Evolutionary conservation across 2,329 filamentous ascomycete species (phyloP), one percentile per base, ranked within the genome.

Genomic region (Monilinia fructigena): DNA sequence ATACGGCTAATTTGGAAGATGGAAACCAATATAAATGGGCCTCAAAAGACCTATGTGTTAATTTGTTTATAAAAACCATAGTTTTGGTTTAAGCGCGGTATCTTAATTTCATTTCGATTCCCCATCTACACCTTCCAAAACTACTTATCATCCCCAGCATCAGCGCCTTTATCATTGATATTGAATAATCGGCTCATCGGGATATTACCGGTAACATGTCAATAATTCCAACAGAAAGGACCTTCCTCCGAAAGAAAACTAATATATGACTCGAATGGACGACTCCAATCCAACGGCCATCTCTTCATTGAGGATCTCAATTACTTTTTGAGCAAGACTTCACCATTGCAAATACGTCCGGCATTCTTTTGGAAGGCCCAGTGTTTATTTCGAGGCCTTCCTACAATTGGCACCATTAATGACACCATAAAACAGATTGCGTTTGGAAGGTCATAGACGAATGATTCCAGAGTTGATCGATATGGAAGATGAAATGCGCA

Each of bases 281-380:
- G n/a, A 11, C n/a, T 50, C 47, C 3, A 23, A 50, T 47, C 47
- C 8, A 50, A 50, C 47, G 47, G n/a, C 20, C 45, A 47, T n/a
- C 0, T 18, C 20, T 47, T 47, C 6, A 18, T 47, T 47, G 16
- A 47, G 45, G 45, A 47, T 47, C 45, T 47, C 45, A 47, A 7
- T 3, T 10, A 47, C 45, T 20, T 47, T 0, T 20, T 10, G 18
- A n/a, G 18, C 42, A 45, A 4, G 14, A 18, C 42, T 14, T 14
- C 42, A 4, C 45, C 20, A 47, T 47, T 20, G 18, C 42, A 35
- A 28, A 56, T 3, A 6, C 55, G 8, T 2, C 5, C 55, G 11
- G 12, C 8, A 14, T 28, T 38, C 7, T 56, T 56, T 11, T 56
- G 55, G 55, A 56, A 55, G 23, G 54, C 54, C 18, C 54, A 55